These are phyloP conservation scores for Auricularia cornea DNA, from an alignment of 768 basidiomycete species.

Conservation along the genomic window DNA sequence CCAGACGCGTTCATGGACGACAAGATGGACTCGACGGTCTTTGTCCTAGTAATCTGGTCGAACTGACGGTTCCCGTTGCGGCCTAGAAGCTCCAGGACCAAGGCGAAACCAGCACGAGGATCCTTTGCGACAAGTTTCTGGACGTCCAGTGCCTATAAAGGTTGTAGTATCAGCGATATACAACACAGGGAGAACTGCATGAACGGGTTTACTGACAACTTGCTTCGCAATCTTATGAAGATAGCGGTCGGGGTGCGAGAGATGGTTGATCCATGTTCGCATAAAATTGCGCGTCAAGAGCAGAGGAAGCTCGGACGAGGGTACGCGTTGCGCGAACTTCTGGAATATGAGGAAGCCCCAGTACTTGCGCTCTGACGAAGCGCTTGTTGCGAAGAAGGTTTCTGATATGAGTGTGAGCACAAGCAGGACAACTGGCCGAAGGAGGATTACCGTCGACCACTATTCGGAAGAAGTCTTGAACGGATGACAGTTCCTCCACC, in stretches of 20 bases:
- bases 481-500: constrained; percentile 42
- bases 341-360: constrained; percentile 95
- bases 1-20: constrained; percentile 64
- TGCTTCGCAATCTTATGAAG: constrained; percentile 82
- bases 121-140: constrained; percentile 66
- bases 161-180: neutral
- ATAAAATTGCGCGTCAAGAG: constrained; percentile 93
- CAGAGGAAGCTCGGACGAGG: constrained; percentile 62
- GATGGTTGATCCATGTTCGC: constrained; percentile 94
- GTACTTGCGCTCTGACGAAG: constrained; percentile 82
- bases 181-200: neutral
- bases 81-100: constrained; percentile 80
- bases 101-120: constrained; percentile 72
- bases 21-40: constrained; percentile 81
- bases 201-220: constrained; percentile 62
- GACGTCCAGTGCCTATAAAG: constrained; percentile 60
- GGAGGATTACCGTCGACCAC: constrained; percentile 94
- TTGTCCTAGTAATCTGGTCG: constrained; percentile 86
- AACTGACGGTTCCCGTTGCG: constrained; percentile 80
- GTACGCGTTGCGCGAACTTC: constrained; percentile 62
- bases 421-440: too few relatives aligned
- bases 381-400: constrained; percentile 73
- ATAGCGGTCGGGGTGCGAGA: constrained; percentile 80
- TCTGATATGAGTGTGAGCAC: constrained; percentile 38
- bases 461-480: constrained; percentile 85